Percentiles rank a stretch among this genome's conserved stretches.
Conservation (phyloP, 2,329 filamentous ascomycete species). For the Nemania diffusa region DNA sequence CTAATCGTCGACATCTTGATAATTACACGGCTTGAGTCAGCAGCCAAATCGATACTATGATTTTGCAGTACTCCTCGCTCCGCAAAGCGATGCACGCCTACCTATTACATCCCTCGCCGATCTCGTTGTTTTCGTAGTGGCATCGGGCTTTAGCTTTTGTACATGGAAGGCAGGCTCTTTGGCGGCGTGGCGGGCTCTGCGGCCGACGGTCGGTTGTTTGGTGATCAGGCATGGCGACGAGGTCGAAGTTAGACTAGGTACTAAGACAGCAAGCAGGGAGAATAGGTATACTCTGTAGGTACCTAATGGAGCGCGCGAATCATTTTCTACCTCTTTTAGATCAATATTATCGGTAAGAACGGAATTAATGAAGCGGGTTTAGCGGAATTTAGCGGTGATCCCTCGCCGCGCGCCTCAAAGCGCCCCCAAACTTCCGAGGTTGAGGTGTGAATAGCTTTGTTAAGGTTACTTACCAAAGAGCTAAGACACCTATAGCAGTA, state of each 20-base stretch:
- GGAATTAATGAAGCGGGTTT: constrained; percentile 13
- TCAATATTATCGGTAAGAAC: neutral
- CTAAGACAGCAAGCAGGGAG: neutral
- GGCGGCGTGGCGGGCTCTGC: constrained; percentile 42
- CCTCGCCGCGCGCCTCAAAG: neutral
- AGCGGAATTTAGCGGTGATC: constrained; percentile 15
- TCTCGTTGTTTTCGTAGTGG: constrained; percentile 42
- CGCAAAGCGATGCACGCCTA: constrained; percentile 37
- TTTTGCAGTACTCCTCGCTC: neutral
- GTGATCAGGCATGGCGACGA: neutral
- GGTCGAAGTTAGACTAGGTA: neutral
- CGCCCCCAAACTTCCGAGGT: neutral
- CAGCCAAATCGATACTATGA: neutral
- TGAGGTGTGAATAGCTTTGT: too few species aligned
- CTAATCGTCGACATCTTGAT: constrained; percentile 44
- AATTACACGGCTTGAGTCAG: constrained; percentile 25
- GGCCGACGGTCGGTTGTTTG: neutral
- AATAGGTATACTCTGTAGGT: too few species aligned
- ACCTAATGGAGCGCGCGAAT: neutral
- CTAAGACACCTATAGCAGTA: too few species aligned
- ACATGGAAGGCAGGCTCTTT: constrained; percentile 46
- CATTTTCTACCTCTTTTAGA: neutral
- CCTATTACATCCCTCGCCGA: constrained; percentile 44
- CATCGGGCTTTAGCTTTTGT: constrained; percentile 48
- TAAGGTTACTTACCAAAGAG: too few species aligned